phyloP scores from a whole-genome alignment of 169 alveolate species.

The Fabrea salina region DNA sequence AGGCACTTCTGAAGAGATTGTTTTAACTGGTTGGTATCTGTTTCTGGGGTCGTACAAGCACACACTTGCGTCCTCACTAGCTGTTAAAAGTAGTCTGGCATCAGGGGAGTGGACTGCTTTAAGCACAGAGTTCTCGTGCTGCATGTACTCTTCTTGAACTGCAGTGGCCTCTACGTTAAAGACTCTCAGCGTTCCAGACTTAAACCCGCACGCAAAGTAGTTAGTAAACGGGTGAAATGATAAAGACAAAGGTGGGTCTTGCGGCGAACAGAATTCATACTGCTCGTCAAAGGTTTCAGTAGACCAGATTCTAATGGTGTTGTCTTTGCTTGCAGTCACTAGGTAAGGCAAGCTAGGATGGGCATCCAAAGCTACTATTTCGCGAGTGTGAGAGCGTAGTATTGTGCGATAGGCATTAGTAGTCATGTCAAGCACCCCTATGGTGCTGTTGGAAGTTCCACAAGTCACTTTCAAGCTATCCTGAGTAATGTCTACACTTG shows the following conservation, averaged over 20 bases:
- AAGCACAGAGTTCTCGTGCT: conserved; percentile 63
- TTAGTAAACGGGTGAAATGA: conserved; percentile 68
- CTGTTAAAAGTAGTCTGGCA: conserved; percentile 63
- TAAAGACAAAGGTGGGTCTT: conserved; percentile 70
- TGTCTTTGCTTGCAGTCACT: conserved; percentile 78
- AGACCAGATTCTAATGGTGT: conserved; percentile 83
- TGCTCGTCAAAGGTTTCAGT: conserved; percentile 66
- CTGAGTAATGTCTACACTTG: conserved; percentile 82
- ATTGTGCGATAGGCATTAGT: conserved; percentile 80
- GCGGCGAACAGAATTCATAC: conserved; percentile 73
- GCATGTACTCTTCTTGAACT: conserved; percentile 70
- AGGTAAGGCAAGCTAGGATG: conserved; percentile 61
- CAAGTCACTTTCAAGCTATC: conserved; percentile 85
- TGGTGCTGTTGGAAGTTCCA: conserved; percentile 85
- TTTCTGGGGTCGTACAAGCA: conserved; percentile 73
- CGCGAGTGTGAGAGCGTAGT: conserved; percentile 86
- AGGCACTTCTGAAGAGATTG: conserved; percentile 39
- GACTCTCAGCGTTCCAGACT: conserved; percentile 71
- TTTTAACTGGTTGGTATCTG: conserved; percentile 77
- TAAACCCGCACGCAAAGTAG: conserved; percentile 82
- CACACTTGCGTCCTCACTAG: conserved; percentile 72
- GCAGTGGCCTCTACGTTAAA: conserved; percentile 83
- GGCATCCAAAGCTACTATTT: conserved; percentile 61
- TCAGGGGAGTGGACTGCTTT: conserved; percentile 64
- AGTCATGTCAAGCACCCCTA: conserved; percentile 80